phyloP scores from a whole-genome alignment of 306 rosid genomes.

The Abrus pulchellus region DNA sequence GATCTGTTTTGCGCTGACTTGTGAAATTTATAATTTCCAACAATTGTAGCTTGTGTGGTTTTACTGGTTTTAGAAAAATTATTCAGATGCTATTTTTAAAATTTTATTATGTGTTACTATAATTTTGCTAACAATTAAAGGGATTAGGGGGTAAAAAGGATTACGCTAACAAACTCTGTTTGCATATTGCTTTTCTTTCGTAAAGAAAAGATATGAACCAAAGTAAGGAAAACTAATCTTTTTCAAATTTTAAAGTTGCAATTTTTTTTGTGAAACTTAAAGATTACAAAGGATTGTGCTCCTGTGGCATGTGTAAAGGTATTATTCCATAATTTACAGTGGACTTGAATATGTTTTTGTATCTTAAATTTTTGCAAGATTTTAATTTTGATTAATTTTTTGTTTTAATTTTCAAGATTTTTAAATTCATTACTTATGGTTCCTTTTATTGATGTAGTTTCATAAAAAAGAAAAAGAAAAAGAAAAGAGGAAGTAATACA shows the following conservation, averaged over 20 bases:
- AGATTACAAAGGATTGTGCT: neutral
- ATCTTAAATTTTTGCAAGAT: too few species aligned
- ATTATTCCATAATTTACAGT: neutral
- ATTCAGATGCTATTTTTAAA: neutral
- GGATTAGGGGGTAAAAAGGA: too few species aligned
- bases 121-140: neutral
- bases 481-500: too few species aligned
- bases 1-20: neutral
- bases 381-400: too few species aligned
- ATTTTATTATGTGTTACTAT: neutral
- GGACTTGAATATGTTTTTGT: too few species aligned
- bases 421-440: too few species aligned
- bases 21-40: neutral
- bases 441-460: neutral
- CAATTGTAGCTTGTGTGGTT: neutral
- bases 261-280: neutral
- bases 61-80: neutral
- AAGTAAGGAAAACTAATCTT: neutral
- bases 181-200: neutral
- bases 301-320: neutral
- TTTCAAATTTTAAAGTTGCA: neutral
- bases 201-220: neutral
- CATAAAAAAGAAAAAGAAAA: too few species aligned
- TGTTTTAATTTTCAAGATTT: too few species aligned
- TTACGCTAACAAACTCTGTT: neutral